Conservation (phyloP, 2,329 filamentous ascomycete genomes). For the Colletotrichum sp. region DNA sequence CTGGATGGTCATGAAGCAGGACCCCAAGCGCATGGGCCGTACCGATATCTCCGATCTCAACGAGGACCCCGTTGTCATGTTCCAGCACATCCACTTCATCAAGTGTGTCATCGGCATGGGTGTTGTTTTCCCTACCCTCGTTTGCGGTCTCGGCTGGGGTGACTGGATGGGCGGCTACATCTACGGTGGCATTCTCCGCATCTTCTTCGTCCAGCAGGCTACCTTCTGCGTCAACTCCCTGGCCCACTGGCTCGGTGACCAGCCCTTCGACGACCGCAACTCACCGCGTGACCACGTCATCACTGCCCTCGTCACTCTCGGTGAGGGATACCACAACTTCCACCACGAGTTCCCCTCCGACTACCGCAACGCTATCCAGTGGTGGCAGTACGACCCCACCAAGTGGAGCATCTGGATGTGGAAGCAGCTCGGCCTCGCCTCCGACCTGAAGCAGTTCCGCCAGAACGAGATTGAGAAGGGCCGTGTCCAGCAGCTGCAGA, state of each 20-base stretch:
- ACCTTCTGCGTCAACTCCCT: slow-evolving; percentile 94
- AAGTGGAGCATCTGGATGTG: slow-evolving; percentile 88
- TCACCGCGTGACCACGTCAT: slow-evolving; percentile 87
- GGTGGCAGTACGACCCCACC: slow-evolving; percentile 91
- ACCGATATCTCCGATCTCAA: slow-evolving; percentile 90
- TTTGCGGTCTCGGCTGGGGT: slow-evolving; percentile 80
- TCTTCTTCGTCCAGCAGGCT: slow-evolving; percentile 90
- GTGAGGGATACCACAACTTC: slow-evolving; percentile 94
- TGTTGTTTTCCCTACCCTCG: slow-evolving; percentile 74
- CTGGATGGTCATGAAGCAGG: slow-evolving; percentile 95
- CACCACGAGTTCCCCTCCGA: slow-evolving; percentile 94
- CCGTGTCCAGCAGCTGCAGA: slow-evolving; percentile 85
- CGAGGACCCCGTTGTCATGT: slow-evolving; percentile 83
- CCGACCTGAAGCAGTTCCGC: slow-evolving; percentile 89
- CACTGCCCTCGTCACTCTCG: slow-evolving; percentile 83
- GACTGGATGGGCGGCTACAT: slow-evolving; percentile 85
- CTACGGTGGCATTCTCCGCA: slow-evolving; percentile 83
- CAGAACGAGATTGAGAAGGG: slow-evolving; percentile 93
- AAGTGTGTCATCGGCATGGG: slow-evolving; percentile 81
- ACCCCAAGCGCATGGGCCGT: slow-evolving; percentile 86
- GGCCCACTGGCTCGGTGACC: slow-evolving; percentile 89
- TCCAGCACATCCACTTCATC: slow-evolving; percentile 88
- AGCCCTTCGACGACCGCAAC: slow-evolving; percentile 93
- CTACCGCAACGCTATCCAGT: slow-evolving; percentile 90
- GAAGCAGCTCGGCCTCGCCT: slow-evolving; percentile 85